Conservation (phyloP, 305 asterid species). For the Plantago coronopus region DNA sequence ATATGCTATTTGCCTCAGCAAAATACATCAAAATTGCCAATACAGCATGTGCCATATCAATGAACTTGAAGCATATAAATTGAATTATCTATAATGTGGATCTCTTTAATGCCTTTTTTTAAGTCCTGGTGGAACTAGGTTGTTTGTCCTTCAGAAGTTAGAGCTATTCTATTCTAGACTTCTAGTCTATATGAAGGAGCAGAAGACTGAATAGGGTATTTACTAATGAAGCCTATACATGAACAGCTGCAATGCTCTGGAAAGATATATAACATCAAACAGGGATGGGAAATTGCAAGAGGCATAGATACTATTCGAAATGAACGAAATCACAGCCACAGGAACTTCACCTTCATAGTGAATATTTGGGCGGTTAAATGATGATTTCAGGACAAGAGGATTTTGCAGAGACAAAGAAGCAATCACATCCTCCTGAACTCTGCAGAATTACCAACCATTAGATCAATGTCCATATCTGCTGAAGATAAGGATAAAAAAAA, state of each 20-base stretch:
- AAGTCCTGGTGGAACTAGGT: not conserved
- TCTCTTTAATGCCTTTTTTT: too few species aligned
- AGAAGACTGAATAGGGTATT: not conserved
- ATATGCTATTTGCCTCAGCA: not conserved
- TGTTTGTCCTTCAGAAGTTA: not conserved
- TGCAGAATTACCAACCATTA: conserved; percentile 39
- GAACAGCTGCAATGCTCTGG: conserved; percentile 9
- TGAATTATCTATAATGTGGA: too few species aligned
- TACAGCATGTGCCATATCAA: conserved; percentile 2
- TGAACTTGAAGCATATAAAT: not conserved
- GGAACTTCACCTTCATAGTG: conserved; percentile 74
- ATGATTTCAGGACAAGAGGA: conserved; percentile 85
- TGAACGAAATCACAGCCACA: conserved; percentile 22
- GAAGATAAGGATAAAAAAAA: conserved; percentile 14
- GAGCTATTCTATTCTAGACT: conserved; percentile 10
- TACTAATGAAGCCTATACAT: conserved; percentile 2
- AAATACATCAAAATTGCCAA: conserved; percentile 9
- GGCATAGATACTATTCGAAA: conserved; percentile 18
- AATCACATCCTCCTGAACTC: conserved; percentile 92
- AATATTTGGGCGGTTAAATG: conserved; percentile 92
- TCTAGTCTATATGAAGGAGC: not conserved
- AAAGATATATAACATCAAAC: conserved; percentile 11
- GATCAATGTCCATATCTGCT: conserved; percentile 16
- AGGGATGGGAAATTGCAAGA: conserved; percentile 11
- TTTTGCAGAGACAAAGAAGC: conserved; percentile 68